Percentiles rank a stretch among this genome's conserved stretches.
These are phyloP conservation scores for Trichoderma endophyticum DNA, from an alignment of 2,329 filamentous ascomycete genomes.

Conservation along the genomic window DNA sequence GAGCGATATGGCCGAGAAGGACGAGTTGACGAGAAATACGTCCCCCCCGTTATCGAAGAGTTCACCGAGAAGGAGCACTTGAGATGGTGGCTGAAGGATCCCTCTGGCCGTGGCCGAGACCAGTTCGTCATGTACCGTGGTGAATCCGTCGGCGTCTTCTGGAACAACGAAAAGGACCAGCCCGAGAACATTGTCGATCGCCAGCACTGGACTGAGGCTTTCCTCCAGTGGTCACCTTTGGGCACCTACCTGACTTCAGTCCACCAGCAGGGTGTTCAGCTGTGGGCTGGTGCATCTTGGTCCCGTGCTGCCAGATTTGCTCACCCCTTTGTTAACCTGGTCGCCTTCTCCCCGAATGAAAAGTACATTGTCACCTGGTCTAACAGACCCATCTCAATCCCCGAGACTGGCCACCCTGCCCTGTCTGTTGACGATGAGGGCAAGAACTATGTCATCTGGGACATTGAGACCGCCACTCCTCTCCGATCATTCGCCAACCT, in stretches of 20 bases:
- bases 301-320: slow-evolving; percentile 87
- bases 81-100: slow-evolving; percentile 87
- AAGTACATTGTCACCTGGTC: slow-evolving; percentile 97
- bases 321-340: slow-evolving; percentile 90
- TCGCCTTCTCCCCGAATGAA: slow-evolving; percentile 92
- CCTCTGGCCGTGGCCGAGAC: slow-evolving; percentile 75
- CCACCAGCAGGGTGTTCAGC: slow-evolving; percentile 92
- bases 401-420: slow-evolving; percentile 80
- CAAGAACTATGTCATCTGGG: slow-evolving; percentile 99
- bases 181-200: slow-evolving; percentile 89
- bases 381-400: slow-evolving; percentile 85
- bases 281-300: slow-evolving; percentile 93
- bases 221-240: slow-evolving; percentile 95
- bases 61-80: slow-evolving; percentile 94
- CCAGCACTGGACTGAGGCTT: slow-evolving; percentile 95
- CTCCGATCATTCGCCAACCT: slow-evolving; percentile 91
- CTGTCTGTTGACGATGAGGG: slow-evolving; percentile 90
- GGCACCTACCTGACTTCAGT: slow-evolving; percentile 94
- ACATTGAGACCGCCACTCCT: slow-evolving; percentile 83
- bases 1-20: slow-evolving; percentile 95
- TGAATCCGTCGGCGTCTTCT: slow-evolving; percentile 91
- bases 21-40: slow-evolving; percentile 87
- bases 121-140: slow-evolving; percentile 94
- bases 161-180: slow-evolving; percentile 93
- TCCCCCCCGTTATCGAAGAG: slow-evolving; percentile 72